phyloP scores from a whole-genome alignment of 345 rosid genomes.

The Arabis alpina region DNA sequence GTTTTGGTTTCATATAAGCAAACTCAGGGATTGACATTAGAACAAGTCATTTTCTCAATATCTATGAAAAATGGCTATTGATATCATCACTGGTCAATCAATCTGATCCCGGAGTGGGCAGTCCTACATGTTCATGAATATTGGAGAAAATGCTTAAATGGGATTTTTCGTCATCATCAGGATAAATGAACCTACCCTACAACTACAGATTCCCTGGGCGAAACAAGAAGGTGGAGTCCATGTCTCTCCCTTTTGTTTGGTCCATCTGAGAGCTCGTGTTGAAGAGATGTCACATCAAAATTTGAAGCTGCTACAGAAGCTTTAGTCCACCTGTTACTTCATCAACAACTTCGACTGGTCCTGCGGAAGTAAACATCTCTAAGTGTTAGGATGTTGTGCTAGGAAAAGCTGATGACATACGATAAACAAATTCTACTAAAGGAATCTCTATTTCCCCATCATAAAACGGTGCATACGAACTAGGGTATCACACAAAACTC shows the following conservation, averaged over 20 bases:
- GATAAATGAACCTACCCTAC: conserved; percentile 18
- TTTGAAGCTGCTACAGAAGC: conserved; percentile 57
- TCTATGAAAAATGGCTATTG: conserved; percentile 1
- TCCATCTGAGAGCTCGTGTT: conserved; percentile 27
- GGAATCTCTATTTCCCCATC: conserved; percentile 1
- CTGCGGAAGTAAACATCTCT: conserved; percentile 46
- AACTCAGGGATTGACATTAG: conserved; percentile 6
- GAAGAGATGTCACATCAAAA: conserved; percentile 6
- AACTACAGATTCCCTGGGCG: neutral
- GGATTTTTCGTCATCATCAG: conserved; percentile 44
- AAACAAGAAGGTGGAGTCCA: neutral
- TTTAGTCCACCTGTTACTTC: conserved; percentile 92
- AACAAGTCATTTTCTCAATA: conserved; percentile 21
- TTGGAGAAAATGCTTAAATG: conserved; percentile 13
- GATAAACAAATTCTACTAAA: neutral
- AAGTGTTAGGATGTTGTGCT: neutral
- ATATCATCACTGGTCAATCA: conserved; percentile 29
- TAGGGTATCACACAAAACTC: conserved; percentile 9
- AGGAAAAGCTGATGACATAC: neutral
- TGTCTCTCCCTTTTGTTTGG: conserved; percentile 27
- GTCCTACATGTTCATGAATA: conserved; percentile 16
- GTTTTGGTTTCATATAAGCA: conserved; percentile 1
- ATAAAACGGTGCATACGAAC: conserved; percentile 13
- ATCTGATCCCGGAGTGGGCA: conserved; percentile 9
- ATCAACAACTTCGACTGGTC: conserved; percentile 90